Evolutionary conservation across 1,284 basidiomycete species (phyloP), one percentile per base, ranked within the genome.

Genomic region (Cerrena zonata): DNA sequence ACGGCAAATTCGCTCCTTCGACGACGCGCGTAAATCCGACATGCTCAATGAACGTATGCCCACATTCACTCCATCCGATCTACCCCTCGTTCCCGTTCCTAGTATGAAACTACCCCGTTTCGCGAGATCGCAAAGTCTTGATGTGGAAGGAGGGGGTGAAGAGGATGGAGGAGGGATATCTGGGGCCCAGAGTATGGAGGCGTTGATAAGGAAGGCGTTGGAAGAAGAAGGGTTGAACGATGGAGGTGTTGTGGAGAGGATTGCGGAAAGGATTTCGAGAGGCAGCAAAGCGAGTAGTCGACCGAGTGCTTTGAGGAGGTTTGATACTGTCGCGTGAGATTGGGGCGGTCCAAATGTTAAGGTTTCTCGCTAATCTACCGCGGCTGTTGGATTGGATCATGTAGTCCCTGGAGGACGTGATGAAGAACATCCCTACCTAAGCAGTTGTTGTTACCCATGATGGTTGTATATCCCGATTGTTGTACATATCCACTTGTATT

Each of bases 11-110:
- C 84, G 81, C 59, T 88, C 76, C 61, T 99, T 98, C 69, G 90
- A 87, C 62, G 94, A 97, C 63, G 96, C 95, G 83, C 91, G 94
- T 56, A 89, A 89, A 60, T 88, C 87, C 30, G 95, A 99, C 71
- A 77, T 94, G 52, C 83, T 86, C 61, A 99, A 99, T 74, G 95
- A 99, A 69, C 87, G 91, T 52, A 71, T 97, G 47, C 95, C 95
- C 7, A 67, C 69, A 57, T 80, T 80, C 65, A 61, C 61, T 47
- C 66, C 67, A 15, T 61, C 64, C 7, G 60, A 63, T 59, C 69
- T 68, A 54, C 72, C 66, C 51, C 76, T 73, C 58, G 83, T 77
- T 68, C 75, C 82, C 1, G 77, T 74, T 11, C 80, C 83, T 2
- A 82, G 78, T 57, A 86, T 84, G 80, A 80, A 80, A 10, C 58